These are phyloP conservation scores for Vigna radiata DNA, from an alignment of 306 rosid species.

Conservation along the genomic window DNA sequence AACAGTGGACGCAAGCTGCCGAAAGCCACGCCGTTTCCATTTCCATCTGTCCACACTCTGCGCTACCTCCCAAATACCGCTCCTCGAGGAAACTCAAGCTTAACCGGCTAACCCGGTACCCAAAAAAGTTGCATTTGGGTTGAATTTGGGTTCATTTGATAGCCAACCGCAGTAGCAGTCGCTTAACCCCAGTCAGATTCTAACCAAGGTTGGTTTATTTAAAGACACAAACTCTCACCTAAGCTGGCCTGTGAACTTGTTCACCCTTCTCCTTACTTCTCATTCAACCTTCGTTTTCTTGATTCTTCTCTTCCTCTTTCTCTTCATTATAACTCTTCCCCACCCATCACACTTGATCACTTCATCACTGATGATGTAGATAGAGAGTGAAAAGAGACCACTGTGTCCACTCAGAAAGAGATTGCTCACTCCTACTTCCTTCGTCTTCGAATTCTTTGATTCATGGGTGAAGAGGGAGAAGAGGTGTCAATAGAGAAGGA, in stretches of 20 bases:
- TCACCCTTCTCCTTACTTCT: constrained; percentile 32
- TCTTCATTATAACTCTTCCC: background rate
- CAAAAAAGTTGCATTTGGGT: constrained; percentile 63
- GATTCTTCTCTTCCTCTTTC: background rate
- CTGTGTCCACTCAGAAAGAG: constrained; percentile 20
- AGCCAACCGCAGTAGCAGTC: constrained; percentile 51
- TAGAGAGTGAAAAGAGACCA: constrained; percentile 3
- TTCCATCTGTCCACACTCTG: constrained; percentile 13
- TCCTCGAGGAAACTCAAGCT: constrained; percentile 37
- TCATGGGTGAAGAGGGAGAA: constrained; percentile 68
- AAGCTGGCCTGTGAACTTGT: constrained; percentile 61
- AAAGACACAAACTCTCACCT: constrained; percentile 47
- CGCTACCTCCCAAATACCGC: background rate
- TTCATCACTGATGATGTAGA: constrained; percentile 52
- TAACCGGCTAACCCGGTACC: constrained; percentile 54
- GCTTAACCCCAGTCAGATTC: constrained; percentile 80
- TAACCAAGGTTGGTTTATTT: constrained; percentile 77
- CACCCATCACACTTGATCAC: background rate
- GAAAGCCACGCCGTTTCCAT: constrained; percentile 53
- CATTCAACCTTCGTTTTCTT: background rate
- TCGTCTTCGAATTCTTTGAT: constrained; percentile 47
- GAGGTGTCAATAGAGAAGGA: constrained; percentile 46
- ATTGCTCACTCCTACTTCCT: constrained; percentile 28
- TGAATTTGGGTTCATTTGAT: constrained; percentile 71
- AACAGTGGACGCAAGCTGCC: constrained; percentile 37